phyloP scores from a whole-genome alignment of 2,329 filamentous ascomycete genomes.

The Nigrograna mackinnonii region DNA sequence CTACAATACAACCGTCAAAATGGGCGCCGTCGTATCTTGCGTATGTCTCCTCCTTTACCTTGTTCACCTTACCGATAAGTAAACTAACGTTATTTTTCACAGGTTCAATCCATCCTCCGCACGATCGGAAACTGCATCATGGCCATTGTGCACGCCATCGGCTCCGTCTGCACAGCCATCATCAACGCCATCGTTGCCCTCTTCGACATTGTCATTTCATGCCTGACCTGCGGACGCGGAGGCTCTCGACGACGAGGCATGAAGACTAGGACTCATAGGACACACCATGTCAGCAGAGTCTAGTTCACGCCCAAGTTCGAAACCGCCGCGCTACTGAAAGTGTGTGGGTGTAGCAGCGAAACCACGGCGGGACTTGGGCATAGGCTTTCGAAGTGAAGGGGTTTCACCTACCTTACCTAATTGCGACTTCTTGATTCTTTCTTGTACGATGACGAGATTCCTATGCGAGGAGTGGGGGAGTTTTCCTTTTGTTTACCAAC shows the following conservation, averaged over 20 bases:
- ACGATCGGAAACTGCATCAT: slow-evolving; percentile 52
- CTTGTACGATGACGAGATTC: too few species aligned
- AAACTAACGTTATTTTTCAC: slow-evolving; percentile 21
- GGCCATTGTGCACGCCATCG: slow-evolving; percentile 52
- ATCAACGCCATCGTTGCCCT: slow-evolving; percentile 54
- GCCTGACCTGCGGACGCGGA: slow-evolving; percentile 52
- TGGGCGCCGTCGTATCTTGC: slow-evolving; percentile 84
- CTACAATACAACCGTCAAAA: slow-evolving; percentile 48
- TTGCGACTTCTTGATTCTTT: too few species aligned
- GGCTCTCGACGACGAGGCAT: slow-evolving; percentile 40
- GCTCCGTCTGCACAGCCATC: slow-evolving; percentile 49
- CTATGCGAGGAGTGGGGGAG: too few species aligned
- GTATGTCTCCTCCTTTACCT: slow-evolving; percentile 59
- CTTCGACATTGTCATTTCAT: slow-evolving; percentile 54
- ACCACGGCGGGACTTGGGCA: too few species aligned
- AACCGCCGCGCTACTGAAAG: too few species aligned
- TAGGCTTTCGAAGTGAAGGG: too few species aligned
- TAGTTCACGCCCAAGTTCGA: too few species aligned
- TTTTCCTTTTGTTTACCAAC: too few species aligned
- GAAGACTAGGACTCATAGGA: slow-evolving; percentile 34
- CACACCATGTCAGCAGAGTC: slow-evolving; percentile 43
- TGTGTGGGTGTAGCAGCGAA: too few species aligned
- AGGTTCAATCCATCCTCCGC: slow-evolving; percentile 49
- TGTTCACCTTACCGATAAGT: background rate
- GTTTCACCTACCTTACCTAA: too few species aligned